Evolutionary conservation across 805 yeast species (phyloP), one percentile per base, ranked within the genome.

Genomic region (Ogataea methylovora): DNA sequence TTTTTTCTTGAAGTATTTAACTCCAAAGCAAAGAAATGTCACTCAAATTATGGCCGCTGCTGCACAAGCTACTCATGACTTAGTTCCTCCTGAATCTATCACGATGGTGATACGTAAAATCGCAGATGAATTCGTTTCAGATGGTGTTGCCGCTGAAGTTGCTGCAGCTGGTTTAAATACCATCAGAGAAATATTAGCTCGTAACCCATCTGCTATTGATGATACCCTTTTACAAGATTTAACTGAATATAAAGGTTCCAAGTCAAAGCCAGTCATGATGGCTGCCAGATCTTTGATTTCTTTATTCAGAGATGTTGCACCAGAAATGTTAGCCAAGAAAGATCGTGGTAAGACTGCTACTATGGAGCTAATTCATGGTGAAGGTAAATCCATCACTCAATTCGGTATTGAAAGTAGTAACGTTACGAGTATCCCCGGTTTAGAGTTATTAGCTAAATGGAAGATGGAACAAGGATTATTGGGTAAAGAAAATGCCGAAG

Each of bases 121-220:
- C 44, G 97, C 98, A 1, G 94, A 92, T 60, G 98, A 92, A 61
- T 92, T 92, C 51, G 96, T 92, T 18, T 83, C 95, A 45, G 97
- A 92, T 53, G 99, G 99, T 69, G 98, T 92, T 26, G 87, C 97
- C 12, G 79, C 95, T 23, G 96, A 92, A 61, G 99, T 88, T 35
- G 97, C 97, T 5, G 87, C 97, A 34, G 97, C 97, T 4, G 99
- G 99, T 51, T 71, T 92, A 45, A 92, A 92, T 59, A 84, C 97
- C 3, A 90, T 90, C 39, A 71, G 97, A 48, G 98, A 92, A 60
- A 86, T 92, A 38, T 70, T 88, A 43, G 61, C 95, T 2, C 79
- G 99, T 67, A 94, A 94, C 9, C 97, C 98, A 12, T 67, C 90
- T 44, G 95, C 97, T 18, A 87, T 92, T 48, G 97, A 87, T 34